phyloP scores from a whole-genome alignment of 192 early-diverging fungal genomes.

The Allomyces arbusculus region DNA sequence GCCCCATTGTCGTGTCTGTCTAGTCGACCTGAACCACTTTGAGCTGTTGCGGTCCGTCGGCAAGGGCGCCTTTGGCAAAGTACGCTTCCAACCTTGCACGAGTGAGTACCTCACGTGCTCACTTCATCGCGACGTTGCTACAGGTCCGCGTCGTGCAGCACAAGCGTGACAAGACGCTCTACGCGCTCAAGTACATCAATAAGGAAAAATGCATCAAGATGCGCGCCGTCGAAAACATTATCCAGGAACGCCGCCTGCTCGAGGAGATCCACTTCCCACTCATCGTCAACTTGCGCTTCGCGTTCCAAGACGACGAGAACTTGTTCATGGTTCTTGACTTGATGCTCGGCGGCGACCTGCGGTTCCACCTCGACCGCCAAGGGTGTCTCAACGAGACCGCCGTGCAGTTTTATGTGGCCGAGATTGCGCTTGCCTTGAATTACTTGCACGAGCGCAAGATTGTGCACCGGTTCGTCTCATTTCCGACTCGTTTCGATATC shows the following conservation, averaged over 20 bases:
- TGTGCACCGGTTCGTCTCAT: slow-evolving; percentile 41
- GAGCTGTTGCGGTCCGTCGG: slow-evolving; percentile 55
- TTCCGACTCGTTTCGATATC: too few relatives aligned
- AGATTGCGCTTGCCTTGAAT: slow-evolving; percentile 55
- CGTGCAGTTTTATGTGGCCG: slow-evolving; percentile 71
- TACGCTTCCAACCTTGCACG: slow-evolving; percentile 9
- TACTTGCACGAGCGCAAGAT: slow-evolving; percentile 68
- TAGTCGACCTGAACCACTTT: slow-evolving; percentile 61
- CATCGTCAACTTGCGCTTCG: slow-evolving; percentile 58
- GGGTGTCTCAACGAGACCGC: slow-evolving; percentile 46
- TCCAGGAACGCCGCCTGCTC: slow-evolving; percentile 53
- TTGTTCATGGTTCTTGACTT: slow-evolving; percentile 78
- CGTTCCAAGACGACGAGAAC: slow-evolving; percentile 74
- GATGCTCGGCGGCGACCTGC: slow-evolving; percentile 73
- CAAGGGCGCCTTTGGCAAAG: slow-evolving; percentile 74
- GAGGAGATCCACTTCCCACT: slow-evolving; percentile 50
- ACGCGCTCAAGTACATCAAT: slow-evolving; percentile 69
- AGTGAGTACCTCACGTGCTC: too few relatives aligned
- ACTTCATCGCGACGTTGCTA: too few relatives aligned
- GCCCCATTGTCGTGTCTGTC: not conserved
- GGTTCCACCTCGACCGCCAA: slow-evolving; percentile 53
- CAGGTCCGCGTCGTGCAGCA: slow-evolving; percentile 64
- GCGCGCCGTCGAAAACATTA: slow-evolving; percentile 62
- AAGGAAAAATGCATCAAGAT: slow-evolving; percentile 66
- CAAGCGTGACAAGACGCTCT: slow-evolving; percentile 39